Conservation (phyloP, 768 basidiomycete species). For the Cyclocybe aegerita region DNA sequence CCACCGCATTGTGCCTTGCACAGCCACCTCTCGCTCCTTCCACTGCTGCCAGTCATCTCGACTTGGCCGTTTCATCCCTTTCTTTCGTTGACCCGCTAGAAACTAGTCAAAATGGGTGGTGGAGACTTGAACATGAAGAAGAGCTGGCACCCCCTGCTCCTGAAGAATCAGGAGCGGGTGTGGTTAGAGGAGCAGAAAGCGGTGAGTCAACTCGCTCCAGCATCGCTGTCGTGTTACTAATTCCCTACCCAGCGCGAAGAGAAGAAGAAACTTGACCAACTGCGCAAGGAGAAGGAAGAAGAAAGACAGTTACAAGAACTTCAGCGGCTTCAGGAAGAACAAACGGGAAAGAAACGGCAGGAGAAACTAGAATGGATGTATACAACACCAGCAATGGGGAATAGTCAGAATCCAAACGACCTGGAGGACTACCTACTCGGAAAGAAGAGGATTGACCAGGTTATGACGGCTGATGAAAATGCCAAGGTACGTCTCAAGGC, state of each 20-base stretch:
- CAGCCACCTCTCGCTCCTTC: conserved; percentile 2
- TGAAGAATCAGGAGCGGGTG: conserved; percentile 98
- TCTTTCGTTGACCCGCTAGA: not conserved
- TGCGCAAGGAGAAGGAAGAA: conserved; percentile 97
- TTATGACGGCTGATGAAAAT: conserved; percentile 88
- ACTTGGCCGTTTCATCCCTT: not conserved
- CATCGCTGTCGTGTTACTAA: conserved; percentile 4
- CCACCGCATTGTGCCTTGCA: not conserved
- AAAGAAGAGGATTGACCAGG: conserved; percentile 97
- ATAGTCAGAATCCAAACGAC: conserved; percentile 82
- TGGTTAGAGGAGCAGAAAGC: conserved; percentile 99
- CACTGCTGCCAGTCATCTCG: not conserved
- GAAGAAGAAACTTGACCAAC: conserved; percentile 96
- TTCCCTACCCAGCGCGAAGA: conserved; percentile 74
- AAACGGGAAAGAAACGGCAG: conserved; percentile 91
- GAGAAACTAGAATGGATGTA: conserved; percentile 99
- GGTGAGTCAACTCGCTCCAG: conserved; percentile 44
- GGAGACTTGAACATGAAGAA: conserved; percentile 99
- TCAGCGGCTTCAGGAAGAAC: conserved; percentile 91
- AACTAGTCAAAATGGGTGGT: conserved; percentile 85
- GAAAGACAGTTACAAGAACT: conserved; percentile 96
- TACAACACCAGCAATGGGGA: conserved; percentile 94
- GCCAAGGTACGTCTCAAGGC: conserved; percentile 58
- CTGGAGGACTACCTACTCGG: conserved; percentile 96
- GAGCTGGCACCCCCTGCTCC: conserved; percentile 97